Evolutionary conservation across 228 moss, liverwort and hornwort species (phyloP), one percentile per base, ranked within the genome.

Genomic region (Sphagnum magellanicum): DNA sequence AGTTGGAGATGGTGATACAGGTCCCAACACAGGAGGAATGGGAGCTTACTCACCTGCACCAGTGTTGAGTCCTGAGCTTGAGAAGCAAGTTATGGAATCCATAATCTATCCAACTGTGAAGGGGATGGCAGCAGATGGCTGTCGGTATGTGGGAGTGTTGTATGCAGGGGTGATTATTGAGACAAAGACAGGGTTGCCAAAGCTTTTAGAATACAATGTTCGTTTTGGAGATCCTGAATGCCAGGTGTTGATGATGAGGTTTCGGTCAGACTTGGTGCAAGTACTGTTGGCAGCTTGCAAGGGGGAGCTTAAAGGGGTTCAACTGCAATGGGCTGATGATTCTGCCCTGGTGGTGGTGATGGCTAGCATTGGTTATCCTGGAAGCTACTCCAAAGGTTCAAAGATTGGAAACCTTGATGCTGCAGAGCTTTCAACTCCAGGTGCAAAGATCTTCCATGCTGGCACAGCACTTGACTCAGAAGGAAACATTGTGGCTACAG

Each of bases 161-260:
- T 97, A 97, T 62, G 96, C 93, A 61, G 92, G 95, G 47, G 67
- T 97, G 66, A 97, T 97, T 48, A 88, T 97, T 10, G 96, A 97
- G 80, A 84, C 78, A 62, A 93, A 90, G 81, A 93, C 70, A 48
- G 93, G 93, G 5, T 69, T 82, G 60, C 96, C 96, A 5, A 97
- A 97, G 79, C 91, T 93, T 63, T 60, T 97, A 47, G 93, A 97
- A 72, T 91, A 97, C 64, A 97, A 97, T 60, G 96, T 97, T 13
- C 89, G 93, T n/a, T 93, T 96, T 50, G 96, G 96, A 49, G 96
- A 96, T 60, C 96, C 92, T 1, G 95, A 95, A 67, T 95, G 95
- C 67, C 92, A 95, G 81, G 95, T 91, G 6, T 75, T 97, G 70
- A 91, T 97, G 93, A 78, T 85, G 83, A 72, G 97, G 66, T 71